A percentile compares a stretch with the other conserved stretches of the same genome.
These are phyloP conservation scores for Pythium sukuiense DNA, from an alignment of 352 stramenopile species.

Conservation along the genomic window DNA sequence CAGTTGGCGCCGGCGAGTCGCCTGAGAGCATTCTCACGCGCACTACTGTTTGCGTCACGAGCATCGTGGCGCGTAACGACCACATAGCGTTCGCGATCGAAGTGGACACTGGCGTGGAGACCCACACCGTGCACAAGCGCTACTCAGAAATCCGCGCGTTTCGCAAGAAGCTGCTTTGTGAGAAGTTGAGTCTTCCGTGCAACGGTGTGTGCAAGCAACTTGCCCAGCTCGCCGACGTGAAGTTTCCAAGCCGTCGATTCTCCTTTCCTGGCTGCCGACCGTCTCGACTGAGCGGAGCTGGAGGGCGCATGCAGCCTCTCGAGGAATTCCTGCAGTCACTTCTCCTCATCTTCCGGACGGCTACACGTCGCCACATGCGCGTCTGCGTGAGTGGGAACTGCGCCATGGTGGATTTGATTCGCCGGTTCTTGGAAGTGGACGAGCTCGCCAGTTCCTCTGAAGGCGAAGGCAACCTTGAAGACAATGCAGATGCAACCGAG, in stretches of 20 bases:
- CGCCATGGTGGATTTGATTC: constrained; percentile 39
- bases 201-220: constrained; percentile 48
- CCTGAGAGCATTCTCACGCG: constrained; percentile 24
- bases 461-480: background rate
- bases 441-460: background rate
- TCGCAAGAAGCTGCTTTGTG: constrained; percentile 43
- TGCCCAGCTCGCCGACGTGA: constrained; percentile 39
- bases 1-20: background rate
- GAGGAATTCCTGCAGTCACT: constrained; percentile 57
- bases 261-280: constrained; percentile 9
- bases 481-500: background rate
- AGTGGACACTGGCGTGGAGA: constrained; percentile 49
- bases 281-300: constrained; percentile 32
- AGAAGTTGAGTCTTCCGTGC: constrained; percentile 28
- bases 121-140: constrained; percentile 61
- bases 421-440: constrained; percentile 42
- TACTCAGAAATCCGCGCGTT: constrained; percentile 75
- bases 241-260: constrained; percentile 52
- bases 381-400: constrained; percentile 63
- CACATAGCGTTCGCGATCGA: constrained; percentile 62
- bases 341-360: constrained; percentile 48
- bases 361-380: constrained; percentile 48
- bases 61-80: constrained; percentile 34
- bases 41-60: constrained; percentile 40
- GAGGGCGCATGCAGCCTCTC: constrained; percentile 39